Base-by-base conservation (phyloP, 176 grass and related monocot genomes). In the Chloris gayana region DNA sequence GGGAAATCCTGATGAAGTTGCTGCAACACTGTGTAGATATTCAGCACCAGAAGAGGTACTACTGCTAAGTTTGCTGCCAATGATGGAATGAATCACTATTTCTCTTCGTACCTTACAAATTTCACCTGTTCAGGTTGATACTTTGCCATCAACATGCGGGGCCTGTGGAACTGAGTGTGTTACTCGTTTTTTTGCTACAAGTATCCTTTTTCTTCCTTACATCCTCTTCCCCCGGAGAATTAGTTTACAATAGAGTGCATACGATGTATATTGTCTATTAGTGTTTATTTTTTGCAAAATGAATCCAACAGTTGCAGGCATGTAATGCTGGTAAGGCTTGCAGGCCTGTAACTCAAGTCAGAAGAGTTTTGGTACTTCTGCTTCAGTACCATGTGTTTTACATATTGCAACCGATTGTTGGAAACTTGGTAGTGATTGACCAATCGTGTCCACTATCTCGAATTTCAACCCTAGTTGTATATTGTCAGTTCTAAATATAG, bases 31-130 rank as follows among this genome's bases (percentile, higher is more conserved):
- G 9, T 98, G 79, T 89, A 91, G 86, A 77, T 98, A 98, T 78
- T 86, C 92, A 75, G 92, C 92, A 51, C 95, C 95, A 54, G 95
- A 95, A 86, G 92, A 98, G 90, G 95, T 98, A 88, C 39, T 9
- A 10, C 32, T 77, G 69, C 76, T 65, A 12, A 81, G 50, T 76
- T 76, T 64, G 35, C 3, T 77, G 57, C 14, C 58, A 69, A 58
- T 0, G 14, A 45, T 53, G 12, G 35, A 62, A 32, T 69, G 34
- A 69, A 13, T 35, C 29, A 33, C 3, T 41, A 56, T 70, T 24
- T 58, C 72, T 19, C 7, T 34, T 42, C 32, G 9, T 45, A 47
- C 5, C 74, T 73, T 67, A 78, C 19, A 82, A 73, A 79, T 84
- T 69, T 87, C 49, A 75, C 9, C 70, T 71, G 73, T 39, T 73